Evolutionary conservation across 1,284 basidiomycete genomes (phyloP).

Genomic region (Sparassis latifolia): DNA sequence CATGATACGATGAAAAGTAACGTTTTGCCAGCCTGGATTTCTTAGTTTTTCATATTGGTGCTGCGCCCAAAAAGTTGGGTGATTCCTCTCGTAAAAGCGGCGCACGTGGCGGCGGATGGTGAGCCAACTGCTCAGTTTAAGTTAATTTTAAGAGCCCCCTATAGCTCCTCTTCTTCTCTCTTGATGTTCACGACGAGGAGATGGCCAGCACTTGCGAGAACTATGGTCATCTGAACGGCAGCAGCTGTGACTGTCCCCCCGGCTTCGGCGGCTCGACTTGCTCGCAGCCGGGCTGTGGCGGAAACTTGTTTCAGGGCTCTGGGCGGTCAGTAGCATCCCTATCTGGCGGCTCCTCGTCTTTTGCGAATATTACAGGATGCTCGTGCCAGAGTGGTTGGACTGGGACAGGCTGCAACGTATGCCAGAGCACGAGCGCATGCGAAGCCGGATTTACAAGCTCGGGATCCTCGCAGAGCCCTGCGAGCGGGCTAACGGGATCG

Average conservation of each 20-base stretch:
- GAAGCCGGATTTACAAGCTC: constrained; percentile 46
- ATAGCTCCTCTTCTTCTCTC: no score
- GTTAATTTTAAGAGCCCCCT: no score
- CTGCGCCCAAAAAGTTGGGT: no score
- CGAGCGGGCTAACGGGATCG: constrained; percentile 10
- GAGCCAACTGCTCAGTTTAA: no score
- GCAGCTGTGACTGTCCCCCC: constrained; percentile 65
- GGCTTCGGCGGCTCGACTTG: constrained; percentile 74
- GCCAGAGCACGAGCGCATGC: constrained; percentile 54
- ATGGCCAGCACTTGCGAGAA: constrained; percentile 47
- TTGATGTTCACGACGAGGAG: no score
- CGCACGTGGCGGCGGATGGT: no score
- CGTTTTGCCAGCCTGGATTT: no score
- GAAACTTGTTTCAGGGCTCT: constrained; percentile 69
- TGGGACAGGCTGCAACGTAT: constrained; percentile 76
- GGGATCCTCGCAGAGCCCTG: constrained; percentile 22
- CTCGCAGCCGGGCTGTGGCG: constrained; percentile 67
- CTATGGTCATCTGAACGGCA: constrained; percentile 51
- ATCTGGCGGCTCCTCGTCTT: constrained; percentile 34
- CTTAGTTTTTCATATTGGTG: no score
- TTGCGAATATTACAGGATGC: constrained; percentile 64
- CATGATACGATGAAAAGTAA: no score
- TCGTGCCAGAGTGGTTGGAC: constrained; percentile 67
- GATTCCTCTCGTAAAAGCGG: no score
- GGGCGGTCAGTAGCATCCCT: constrained; percentile 39